phyloP scores from a whole-genome alignment of 2,329 filamentous ascomycete species.

The Kalmusia sp. region DNA sequence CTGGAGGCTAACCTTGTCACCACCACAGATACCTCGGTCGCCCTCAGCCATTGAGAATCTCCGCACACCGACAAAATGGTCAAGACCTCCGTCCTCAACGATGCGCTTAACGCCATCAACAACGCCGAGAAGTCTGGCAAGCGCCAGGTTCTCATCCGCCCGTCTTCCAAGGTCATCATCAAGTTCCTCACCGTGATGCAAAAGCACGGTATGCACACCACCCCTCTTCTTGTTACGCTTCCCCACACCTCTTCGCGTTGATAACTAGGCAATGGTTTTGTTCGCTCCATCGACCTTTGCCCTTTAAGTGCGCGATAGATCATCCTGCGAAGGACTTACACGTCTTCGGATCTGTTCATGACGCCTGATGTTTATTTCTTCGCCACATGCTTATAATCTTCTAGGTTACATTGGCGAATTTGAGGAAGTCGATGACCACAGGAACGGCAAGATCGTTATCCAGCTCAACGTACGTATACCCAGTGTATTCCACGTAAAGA shows the following conservation, averaged over 20 bases:
- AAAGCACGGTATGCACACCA: constrained; percentile 85
- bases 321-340: constrained; percentile 91
- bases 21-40: constrained; percentile 67
- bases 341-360: constrained; percentile 79
- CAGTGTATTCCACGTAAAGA: too few species aligned
- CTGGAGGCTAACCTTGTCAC: constrained; percentile 64
- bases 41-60: constrained; percentile 79
- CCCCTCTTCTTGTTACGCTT: constrained; percentile 17
- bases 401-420: constrained; percentile 99
- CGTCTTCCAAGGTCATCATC: constrained; percentile 99
- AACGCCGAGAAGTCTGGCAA: constrained; percentile 99
- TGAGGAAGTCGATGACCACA: constrained; percentile 99
- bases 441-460: constrained; percentile 99
- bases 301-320: constrained; percentile 99
- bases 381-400: constrained; percentile 77
- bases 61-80: constrained; percentile 86
- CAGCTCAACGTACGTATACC: constrained; percentile 95
- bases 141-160: constrained; percentile 98
- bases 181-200: constrained; percentile 99
- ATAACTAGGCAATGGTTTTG: constrained; percentile 99
- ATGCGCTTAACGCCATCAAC: constrained; percentile 99
- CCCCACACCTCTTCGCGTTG: constrained; percentile 80
- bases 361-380: constrained; percentile 92
- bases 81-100: constrained; percentile 98
- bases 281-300: constrained; percentile 82